phyloP scores from a whole-genome alignment of 192 early-diverging fungal species.

The Helicostylum pulchrum region DNA sequence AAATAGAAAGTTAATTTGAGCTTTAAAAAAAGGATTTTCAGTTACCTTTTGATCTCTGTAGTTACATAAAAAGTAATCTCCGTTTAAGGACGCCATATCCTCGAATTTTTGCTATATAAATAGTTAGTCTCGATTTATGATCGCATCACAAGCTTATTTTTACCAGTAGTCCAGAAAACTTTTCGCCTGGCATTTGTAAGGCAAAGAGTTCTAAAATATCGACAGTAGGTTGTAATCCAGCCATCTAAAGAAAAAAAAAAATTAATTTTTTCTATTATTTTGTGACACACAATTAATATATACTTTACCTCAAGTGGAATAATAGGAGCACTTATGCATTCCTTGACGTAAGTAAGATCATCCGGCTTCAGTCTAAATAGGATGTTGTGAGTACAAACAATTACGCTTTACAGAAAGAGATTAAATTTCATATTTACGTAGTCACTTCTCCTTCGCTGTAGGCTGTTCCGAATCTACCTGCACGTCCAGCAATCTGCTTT shows the following conservation, averaged over 20 bases:
- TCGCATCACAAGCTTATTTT: background rate
- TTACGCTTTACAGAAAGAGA: too few relatives aligned
- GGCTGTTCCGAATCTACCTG: slow-evolving; percentile 79
- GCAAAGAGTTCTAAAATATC: slow-evolving; percentile 80
- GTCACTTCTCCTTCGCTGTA: slow-evolving; percentile 68
- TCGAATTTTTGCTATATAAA: slow-evolving; percentile 59
- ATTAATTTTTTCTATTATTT: background rate
- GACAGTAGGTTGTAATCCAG: slow-evolving; percentile 70
- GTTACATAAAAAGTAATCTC: slow-evolving; percentile 77
- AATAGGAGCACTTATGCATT: slow-evolving; percentile 34
- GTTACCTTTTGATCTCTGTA: slow-evolving; percentile 57
- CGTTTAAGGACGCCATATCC: slow-evolving; percentile 60
- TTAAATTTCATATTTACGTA: slow-evolving; percentile 42
- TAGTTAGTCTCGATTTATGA: too few relatives aligned
- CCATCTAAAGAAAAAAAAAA: slow-evolving; percentile 33
- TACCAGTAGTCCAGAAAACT: slow-evolving; percentile 63
- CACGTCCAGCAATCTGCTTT: slow-evolving; percentile 93
- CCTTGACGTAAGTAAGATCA: slow-evolving; percentile 27
- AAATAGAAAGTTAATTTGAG: background rate
- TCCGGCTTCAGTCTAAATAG: slow-evolving; percentile 6
- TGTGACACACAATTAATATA: background rate
- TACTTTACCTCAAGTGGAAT: slow-evolving; percentile 26
- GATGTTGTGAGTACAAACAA: slow-evolving; percentile 11
- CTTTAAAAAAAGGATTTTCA: background rate
- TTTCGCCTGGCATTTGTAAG: slow-evolving; percentile 58